These are phyloP conservation scores for Calocybe indica DNA, from an alignment of 768 basidiomycete genomes.

Conservation along the genomic window DNA sequence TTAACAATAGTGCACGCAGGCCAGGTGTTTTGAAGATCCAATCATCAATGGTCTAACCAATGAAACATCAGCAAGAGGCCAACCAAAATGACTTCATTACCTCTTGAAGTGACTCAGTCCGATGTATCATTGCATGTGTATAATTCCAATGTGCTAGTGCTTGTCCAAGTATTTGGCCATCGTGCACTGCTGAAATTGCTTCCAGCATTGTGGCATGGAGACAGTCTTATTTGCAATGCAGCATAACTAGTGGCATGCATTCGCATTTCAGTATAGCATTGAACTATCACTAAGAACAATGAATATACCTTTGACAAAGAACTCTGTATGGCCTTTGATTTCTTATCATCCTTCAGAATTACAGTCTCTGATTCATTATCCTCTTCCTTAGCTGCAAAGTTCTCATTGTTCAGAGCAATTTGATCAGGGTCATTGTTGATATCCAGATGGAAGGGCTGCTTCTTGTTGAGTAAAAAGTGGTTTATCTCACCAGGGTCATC, in stretches of 20 bases:
- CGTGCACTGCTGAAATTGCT: not conserved
- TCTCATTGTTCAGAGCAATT: not conserved
- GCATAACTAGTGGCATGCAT: not conserved
- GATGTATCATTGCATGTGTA: not conserved
- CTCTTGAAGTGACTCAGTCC: no score
- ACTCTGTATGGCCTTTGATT: not conserved
- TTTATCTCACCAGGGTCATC: conserved; percentile 1
- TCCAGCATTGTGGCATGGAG: not conserved
- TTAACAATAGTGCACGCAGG: no score
- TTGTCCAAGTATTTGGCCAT: not conserved
- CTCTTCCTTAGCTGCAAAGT: not conserved
- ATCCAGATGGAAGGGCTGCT: no score
- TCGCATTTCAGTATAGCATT: not conserved
- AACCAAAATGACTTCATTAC: no score
- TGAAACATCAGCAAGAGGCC: no score
- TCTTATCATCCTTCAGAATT: not conserved
- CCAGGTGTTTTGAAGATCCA: no score
- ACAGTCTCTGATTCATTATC: not conserved
- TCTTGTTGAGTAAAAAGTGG: no score
- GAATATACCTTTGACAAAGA: not conserved
- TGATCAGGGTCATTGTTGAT: conserved; percentile 1
- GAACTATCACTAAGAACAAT: not conserved
- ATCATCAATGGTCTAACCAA: no score
- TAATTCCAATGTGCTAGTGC: not conserved
- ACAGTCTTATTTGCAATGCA: conserved; percentile 1